These are phyloP conservation scores for Ophiostoma piceae DNA, from an alignment of 2,329 filamentous ascomycete species.

Conservation along the genomic window DNA sequence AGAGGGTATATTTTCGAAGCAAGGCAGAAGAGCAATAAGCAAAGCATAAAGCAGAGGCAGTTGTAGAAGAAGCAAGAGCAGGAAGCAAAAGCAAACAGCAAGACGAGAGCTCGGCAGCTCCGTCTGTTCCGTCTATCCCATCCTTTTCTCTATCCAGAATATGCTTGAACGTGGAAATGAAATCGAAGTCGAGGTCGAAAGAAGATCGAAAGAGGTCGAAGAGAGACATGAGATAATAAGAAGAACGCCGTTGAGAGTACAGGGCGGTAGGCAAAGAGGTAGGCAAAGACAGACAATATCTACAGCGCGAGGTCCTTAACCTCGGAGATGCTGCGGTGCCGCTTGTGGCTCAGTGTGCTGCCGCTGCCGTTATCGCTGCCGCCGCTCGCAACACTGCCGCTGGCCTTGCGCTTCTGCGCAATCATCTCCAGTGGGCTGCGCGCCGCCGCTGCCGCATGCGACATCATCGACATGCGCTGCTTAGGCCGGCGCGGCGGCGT, in stretches of 20 bases:
- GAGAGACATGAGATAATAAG: background rate
- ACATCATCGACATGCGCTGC: conserved; percentile 37
- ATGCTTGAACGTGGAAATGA: background rate
- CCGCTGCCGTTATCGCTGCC: conserved; percentile 36
- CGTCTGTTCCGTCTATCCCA: background rate
- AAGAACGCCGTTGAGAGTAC: background rate
- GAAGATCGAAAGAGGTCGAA: background rate
- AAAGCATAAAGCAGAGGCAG: background rate
- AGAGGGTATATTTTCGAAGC: conserved; percentile 13
- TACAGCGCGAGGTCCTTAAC: conserved; percentile 38
- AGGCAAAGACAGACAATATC: background rate
- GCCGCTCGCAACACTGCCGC: conserved; percentile 10
- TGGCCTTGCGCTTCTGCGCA: conserved; percentile 49
- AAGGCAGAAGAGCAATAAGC: conserved; percentile 8
- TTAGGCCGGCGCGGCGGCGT: conserved; percentile 61
- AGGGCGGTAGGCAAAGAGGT: background rate
- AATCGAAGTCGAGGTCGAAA: background rate
- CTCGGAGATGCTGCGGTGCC: conserved; percentile 55
- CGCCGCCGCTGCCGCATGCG: conserved; percentile 35
- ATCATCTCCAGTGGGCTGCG: conserved; percentile 48
- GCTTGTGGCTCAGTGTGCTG: conserved; percentile 47
- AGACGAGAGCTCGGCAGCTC: background rate
- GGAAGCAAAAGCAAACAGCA: background rate
- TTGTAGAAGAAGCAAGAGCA: background rate
- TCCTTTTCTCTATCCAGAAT: conserved; percentile 4